Evolutionary conservation across 192 early-diverging fungal species (phyloP).

Genomic region (Pilaira anomala): DNA sequence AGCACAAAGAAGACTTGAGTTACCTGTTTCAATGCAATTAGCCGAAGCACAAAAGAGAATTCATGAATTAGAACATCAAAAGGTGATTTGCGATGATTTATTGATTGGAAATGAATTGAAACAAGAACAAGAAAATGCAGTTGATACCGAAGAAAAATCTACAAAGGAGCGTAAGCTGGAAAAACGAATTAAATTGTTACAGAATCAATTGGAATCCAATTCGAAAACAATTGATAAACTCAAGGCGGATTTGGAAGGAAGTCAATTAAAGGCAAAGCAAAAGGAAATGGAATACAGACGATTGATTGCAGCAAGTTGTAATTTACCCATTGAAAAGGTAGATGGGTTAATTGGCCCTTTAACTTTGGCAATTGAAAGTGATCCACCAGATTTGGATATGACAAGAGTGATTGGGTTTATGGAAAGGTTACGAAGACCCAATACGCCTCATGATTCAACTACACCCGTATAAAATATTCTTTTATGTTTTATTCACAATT

Average conservation of each 20-base stretch:
- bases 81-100: conserved; percentile 22
- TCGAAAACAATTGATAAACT: conserved; percentile 44
- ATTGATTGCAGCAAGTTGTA: conserved; percentile 84
- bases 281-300: conserved; percentile 77
- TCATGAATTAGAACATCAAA: conserved; percentile 58
- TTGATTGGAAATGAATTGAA: conserved; percentile 14
- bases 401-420: conserved; percentile 47
- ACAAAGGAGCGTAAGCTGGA: conserved; percentile 7
- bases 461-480: no score
- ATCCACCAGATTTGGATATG: conserved; percentile 50
- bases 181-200: conserved; percentile 33
- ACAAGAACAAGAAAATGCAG: conserved; percentile 5
- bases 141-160: conserved; percentile 11
- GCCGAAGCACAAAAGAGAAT: conserved; percentile 61
- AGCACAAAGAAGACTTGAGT: conserved; percentile 49
- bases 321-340: conserved; percentile 73
- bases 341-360: conserved; percentile 74
- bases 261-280: conserved; percentile 54
- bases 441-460: no score
- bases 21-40: conserved; percentile 44
- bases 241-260: conserved; percentile 52
- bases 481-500: no score
- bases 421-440: conserved; percentile 20
- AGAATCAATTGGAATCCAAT: conserved; percentile 38
- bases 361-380: conserved; percentile 76